Base-by-base conservation (phyloP, 352 stramenopile species). In the Aphanomyces invadans region DNA sequence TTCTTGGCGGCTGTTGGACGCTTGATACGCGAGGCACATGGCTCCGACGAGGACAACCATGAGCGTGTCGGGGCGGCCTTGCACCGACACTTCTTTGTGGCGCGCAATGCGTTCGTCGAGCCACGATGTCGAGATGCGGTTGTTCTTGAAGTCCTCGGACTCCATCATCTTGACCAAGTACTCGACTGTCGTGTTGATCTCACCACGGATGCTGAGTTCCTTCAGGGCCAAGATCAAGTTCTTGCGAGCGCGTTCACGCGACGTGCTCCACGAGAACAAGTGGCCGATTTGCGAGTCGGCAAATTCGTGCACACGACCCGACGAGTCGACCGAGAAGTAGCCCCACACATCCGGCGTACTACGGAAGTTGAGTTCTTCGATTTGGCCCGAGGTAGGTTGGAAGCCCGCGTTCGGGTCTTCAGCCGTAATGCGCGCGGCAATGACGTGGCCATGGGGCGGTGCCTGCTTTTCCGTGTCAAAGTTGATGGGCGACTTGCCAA, bases 231-330 rank as follows among this genome's bases (percentile, higher is more conserved):
- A 74, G 4, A 98, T 96, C 74, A 99, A 96, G 70, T 97, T 98
- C 83, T 99, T 99, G 26, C 97, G 76, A 1, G 97, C 97, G 62
- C 96, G 93, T 72, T 99, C 97, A 61, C 97, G 83, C 62, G 96
- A 96, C 53, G 79, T 83, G 53, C 95, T 97, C 83, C 82, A 98
- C 23, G 96, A 97, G 79, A 99, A 99, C 68, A 99, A 83, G 80
- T 99, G 97, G 28, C 97, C 97, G 81, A 99, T 99, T 77, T 99
- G 97, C 38, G 96, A 99, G 78, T 99, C 97, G 10, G 97, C 97
- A 80, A 99, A 99, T 84, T 99, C 97, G 81, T 99, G 97, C 51
- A 99, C 97, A 63, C 97, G 90, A 11, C 97, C 97, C 26, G 89
- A 98, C 72, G 90, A 98, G 76, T 99, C 96, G 71, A 99, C 98